Evolutionary conservation across 2,329 filamentous ascomycete genomes (phyloP), one percentile per base, ranked within the genome.

Genomic region (Paraphaeosphaeria minitans): DNA sequence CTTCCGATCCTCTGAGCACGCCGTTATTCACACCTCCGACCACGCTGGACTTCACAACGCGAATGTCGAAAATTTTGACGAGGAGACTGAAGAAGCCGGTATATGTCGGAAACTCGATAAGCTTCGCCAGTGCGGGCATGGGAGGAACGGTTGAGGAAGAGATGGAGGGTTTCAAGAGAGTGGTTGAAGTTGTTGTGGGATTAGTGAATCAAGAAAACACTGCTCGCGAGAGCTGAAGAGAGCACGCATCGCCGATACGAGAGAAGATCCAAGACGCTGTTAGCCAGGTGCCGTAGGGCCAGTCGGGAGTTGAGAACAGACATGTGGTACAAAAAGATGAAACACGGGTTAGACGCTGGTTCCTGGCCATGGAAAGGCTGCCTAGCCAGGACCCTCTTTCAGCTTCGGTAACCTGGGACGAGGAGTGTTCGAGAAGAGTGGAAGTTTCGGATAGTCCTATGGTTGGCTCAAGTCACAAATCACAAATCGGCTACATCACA

Each of bases 31-130:
- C 86, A 0, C 85, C 89, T 31, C 87, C 92, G 69, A 82, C 86
- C 5, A 94, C 90, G 9, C 77, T 96, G 48, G 95, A 98, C 75
- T 96, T 97, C 74, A 89, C 94, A 1, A 91, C 88, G 1, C 87
- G 95, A 6, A 79, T 97, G 59, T 92, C 95, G 1, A 95, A 91
- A 75, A 84, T 97, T 2, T 78, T 98, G 14, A 91, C 90, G n/a
- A 86, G 87, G 55, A 89, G 86, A 66, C 85, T 88, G 29, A 81
- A 83, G 33, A 85, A 87, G 62, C 93, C 93, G 0, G 88, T 91
- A n/a, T 98, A 97, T 75, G 91, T 98, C 19, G 91, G 91, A 22
- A 96, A 91, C 73, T 97, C 93, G 35, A 87, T 96, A 69, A 92
- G 89, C 65, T 87, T 97, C 63, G 85, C 85, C 14, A 87, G 83